Conservation (phyloP, 495 filamentous ascomycete genomes). For the Neurospora hispaniola region DNA sequence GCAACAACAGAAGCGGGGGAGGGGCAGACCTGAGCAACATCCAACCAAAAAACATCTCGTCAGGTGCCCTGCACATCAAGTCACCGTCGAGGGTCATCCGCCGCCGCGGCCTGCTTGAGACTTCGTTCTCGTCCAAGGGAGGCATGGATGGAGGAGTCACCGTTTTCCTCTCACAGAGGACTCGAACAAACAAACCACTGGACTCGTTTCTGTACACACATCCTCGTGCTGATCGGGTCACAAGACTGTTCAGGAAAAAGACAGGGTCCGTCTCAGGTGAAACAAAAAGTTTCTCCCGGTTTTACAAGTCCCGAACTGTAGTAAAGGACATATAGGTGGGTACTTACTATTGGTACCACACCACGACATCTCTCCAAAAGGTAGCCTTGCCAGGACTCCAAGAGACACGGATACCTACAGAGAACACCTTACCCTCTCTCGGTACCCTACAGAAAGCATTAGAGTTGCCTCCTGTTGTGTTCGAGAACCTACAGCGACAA, state of each 20-base stretch:
- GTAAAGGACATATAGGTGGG: neutral
- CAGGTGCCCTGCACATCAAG: neutral
- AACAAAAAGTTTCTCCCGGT: neutral
- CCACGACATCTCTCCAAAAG: neutral
- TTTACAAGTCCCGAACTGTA: neutral
- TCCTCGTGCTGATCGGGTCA: conserved; percentile 2
- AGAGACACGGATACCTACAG: neutral
- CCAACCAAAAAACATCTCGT: neutral
- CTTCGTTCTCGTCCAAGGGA: neutral
- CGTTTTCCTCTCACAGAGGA: neutral
- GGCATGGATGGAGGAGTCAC: neutral
- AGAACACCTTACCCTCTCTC: neutral
- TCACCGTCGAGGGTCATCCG: neutral
- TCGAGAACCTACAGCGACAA: neutral
- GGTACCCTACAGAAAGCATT: neutral
- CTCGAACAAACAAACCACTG: neutral
- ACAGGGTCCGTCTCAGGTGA: neutral
- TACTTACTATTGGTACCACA: neutral
- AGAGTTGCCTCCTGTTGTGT: neutral
- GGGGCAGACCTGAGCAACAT: neutral
- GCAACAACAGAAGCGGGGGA: neutral
- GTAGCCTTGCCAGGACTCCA: neutral
- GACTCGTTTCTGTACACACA: neutral
- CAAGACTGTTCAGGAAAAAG: conserved; percentile 1
- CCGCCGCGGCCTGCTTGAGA: neutral